phyloP scores from a whole-genome alignment of 1,284 basidiomycete genomes.

The Trametes versicolor region DNA sequence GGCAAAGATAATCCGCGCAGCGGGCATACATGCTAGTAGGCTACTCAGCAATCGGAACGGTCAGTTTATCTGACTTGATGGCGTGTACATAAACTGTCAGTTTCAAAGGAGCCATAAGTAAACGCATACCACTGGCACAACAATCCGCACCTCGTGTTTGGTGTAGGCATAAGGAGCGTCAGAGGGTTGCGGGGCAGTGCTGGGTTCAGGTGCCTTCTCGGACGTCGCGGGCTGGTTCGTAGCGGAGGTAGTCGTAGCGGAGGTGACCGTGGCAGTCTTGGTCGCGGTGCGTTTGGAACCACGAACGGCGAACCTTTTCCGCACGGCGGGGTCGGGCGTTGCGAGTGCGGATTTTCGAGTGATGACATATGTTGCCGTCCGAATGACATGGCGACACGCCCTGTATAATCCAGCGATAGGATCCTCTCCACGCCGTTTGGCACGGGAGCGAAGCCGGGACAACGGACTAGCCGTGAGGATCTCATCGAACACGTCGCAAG shows the following conservation, averaged over 20 bases:
- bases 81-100: background rate
- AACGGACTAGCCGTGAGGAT: background rate
- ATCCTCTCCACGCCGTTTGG: background rate
- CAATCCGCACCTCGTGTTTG: background rate
- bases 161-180: no score
- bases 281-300: no score
- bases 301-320: background rate
- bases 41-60: no score
- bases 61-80: no score
- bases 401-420: background rate
- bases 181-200: no score
- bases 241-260: no score
- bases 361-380: background rate
- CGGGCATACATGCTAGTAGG: no score
- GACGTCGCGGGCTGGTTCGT: no score
- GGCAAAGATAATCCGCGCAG: no score
- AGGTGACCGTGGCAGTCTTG: no score
- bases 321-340: background rate
- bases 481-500: conserved; percentile 19
- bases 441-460: conserved; percentile 16
- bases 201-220: no score
- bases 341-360: background rate
- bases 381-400: background rate
- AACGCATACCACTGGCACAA: background rate
- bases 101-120: no score